phyloP scores from a whole-genome alignment of 495 filamentous ascomycete genomes.

The Beverwykella pulmonaria region DNA sequence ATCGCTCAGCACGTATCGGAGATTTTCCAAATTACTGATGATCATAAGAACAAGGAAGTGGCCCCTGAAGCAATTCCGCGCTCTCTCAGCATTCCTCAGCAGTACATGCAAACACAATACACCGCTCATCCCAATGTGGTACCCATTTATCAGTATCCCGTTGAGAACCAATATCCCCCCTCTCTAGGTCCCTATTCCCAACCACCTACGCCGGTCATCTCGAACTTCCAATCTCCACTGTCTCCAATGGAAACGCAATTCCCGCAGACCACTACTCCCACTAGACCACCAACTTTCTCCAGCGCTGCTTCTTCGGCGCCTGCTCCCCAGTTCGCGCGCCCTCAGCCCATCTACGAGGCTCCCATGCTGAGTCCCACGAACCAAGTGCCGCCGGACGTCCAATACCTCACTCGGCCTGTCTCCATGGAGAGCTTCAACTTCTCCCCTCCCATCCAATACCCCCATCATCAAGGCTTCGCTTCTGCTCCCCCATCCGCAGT shows the following conservation, averaged over 20 bases:
- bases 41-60: conserved; percentile 33
- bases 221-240: conserved; percentile 18
- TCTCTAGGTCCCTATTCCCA: conserved; percentile 15
- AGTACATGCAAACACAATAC: conserved; percentile 6
- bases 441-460: conserved; percentile 8
- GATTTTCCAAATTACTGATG: conserved; percentile 25
- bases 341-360: background rate
- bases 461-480: conserved; percentile 5
- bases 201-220: conserved; percentile 15
- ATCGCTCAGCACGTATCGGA: conserved; percentile 23
- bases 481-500: conserved; percentile 24
- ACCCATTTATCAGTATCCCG: conserved; percentile 12
- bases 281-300: background rate
- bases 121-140: background rate
- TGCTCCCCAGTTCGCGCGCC: background rate
- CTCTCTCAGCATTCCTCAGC: conserved; percentile 8
- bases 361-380: conserved; percentile 8
- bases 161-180: conserved; percentile 6
- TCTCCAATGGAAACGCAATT: conserved; percentile 15
- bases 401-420: conserved; percentile 9
- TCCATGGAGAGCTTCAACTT: conserved; percentile 31
- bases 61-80: conserved; percentile 10
- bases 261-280: conserved; percentile 4
- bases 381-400: background rate
- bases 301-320: background rate